Evolutionary conservation across 2,329 filamentous ascomycete genomes (phyloP).

Genomic region (Neonectria neomacrospora): DNA sequence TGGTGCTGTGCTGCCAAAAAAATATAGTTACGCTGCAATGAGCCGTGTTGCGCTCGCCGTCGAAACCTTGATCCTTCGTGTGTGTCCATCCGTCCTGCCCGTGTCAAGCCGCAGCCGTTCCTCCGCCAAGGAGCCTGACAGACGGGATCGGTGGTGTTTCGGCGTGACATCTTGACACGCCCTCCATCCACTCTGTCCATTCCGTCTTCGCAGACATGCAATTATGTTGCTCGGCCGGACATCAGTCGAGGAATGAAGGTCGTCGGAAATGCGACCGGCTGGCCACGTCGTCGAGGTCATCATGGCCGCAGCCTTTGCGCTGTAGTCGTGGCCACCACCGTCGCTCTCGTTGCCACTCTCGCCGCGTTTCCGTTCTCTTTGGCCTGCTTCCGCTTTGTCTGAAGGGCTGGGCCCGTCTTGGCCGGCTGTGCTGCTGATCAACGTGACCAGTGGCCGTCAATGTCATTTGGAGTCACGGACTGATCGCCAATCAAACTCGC

Average conservation of each 20-base stretch:
- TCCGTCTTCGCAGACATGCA: slow-evolving; percentile 11
- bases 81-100: background rate
- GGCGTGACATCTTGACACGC: slow-evolving; percentile 4
- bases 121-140: background rate
- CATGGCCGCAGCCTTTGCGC: background rate
- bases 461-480: background rate
- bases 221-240: background rate
- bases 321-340: background rate
- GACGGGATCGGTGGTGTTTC: background rate
- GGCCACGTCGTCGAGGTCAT: background rate
- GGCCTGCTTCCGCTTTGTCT: background rate
- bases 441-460: too few relatives aligned
- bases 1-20: too few relatives aligned
- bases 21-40: background rate
- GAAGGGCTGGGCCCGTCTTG: too few relatives aligned
- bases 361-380: background rate
- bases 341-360: background rate
- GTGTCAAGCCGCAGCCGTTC: background rate
- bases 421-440: background rate
- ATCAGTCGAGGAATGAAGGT: slow-evolving; percentile 10
- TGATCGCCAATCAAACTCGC: slow-evolving; percentile 28
- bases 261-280: slow-evolving; percentile 18
- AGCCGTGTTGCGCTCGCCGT: slow-evolving; percentile 3
- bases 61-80: background rate
- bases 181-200: slow-evolving; percentile 1